Conservation (phyloP, 805 yeast genomes). For the Metschnikowia gruessii region DNA sequence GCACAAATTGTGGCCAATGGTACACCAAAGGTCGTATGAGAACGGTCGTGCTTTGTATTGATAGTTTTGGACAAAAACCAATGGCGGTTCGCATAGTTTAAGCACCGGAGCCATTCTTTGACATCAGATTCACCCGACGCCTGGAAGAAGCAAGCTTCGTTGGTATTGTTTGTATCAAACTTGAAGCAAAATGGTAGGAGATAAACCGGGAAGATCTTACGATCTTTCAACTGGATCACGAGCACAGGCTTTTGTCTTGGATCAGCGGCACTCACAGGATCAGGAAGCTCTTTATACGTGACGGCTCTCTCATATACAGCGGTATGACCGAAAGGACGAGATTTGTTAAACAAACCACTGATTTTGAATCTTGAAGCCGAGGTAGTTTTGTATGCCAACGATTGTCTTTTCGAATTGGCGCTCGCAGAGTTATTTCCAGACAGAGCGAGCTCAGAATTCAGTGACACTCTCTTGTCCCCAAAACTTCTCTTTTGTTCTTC, state of each 20-base stretch:
- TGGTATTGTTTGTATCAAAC: constrained; percentile 42
- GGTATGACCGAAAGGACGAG: constrained; percentile 51
- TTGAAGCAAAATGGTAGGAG: constrained; percentile 48
- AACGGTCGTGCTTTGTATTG: constrained; percentile 24
- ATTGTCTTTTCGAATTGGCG: constrained; percentile 35
- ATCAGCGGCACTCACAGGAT: constrained; percentile 39
- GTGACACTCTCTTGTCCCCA: background rate
- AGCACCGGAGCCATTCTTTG: constrained; percentile 65
- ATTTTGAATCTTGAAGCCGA: constrained; percentile 46
- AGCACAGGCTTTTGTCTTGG: constrained; percentile 49
- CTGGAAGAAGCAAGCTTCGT: constrained; percentile 64
- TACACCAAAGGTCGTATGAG: constrained; percentile 68
- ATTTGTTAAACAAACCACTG: constrained; percentile 55
- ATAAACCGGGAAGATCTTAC: constrained; percentile 51
- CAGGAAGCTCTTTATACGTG: constrained; percentile 59
- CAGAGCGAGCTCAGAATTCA: background rate
- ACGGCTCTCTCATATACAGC: constrained; percentile 45
- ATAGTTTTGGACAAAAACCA: constrained; percentile 50
- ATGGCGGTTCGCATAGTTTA: constrained; percentile 49
- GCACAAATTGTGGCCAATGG: constrained; percentile 75
- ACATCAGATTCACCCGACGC: constrained; percentile 59
- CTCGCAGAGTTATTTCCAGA: constrained; percentile 18
- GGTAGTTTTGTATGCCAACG: constrained; percentile 38
- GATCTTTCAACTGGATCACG: constrained; percentile 45
- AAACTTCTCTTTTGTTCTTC: constrained; percentile 21